Evolutionary conservation across 2,329 filamentous ascomycete species (phyloP).

Genomic region (Chaetomiaceae sp.): DNA sequence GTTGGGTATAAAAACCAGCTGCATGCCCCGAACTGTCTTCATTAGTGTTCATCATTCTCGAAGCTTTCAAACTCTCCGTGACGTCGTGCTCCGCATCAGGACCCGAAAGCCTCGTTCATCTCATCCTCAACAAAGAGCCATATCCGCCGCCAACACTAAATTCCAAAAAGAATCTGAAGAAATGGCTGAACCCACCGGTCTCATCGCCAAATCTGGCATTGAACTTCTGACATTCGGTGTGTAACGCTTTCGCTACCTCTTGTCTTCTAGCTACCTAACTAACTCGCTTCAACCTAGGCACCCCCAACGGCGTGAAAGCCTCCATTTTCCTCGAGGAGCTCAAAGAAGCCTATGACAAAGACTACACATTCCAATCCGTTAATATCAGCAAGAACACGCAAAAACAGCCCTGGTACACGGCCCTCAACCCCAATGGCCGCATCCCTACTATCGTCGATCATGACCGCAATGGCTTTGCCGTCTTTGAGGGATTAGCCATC

Average conservation of each 20-base stretch:
- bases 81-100: background rate
- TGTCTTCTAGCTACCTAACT: background rate
- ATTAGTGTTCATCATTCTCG: background rate
- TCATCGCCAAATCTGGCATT: constrained; percentile 59
- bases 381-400: constrained; percentile 60
- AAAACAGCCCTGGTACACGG: constrained; percentile 63
- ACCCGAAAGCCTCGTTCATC: background rate
- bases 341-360: constrained; percentile 58
- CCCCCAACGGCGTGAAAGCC: constrained; percentile 53
- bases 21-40: background rate
- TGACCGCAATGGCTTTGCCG: constrained; percentile 54
- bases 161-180: constrained; percentile 4
- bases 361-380: constrained; percentile 56
- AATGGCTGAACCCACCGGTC: constrained; percentile 47
- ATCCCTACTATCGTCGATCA: constrained; percentile 65
- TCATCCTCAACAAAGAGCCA: background rate
- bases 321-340: constrained; percentile 62
- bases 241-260: constrained; percentile 6
- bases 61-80: background rate
- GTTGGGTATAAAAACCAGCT: constrained; percentile 2
- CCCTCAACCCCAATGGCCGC: constrained; percentile 59
- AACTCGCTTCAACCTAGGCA: constrained; percentile 31
- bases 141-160: constrained; percentile 9
- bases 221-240: constrained; percentile 57
- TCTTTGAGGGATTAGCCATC: constrained; percentile 74